Base-by-base conservation (phyloP, 495 filamentous ascomycete species). In the Penicillium samsonianum region DNA sequence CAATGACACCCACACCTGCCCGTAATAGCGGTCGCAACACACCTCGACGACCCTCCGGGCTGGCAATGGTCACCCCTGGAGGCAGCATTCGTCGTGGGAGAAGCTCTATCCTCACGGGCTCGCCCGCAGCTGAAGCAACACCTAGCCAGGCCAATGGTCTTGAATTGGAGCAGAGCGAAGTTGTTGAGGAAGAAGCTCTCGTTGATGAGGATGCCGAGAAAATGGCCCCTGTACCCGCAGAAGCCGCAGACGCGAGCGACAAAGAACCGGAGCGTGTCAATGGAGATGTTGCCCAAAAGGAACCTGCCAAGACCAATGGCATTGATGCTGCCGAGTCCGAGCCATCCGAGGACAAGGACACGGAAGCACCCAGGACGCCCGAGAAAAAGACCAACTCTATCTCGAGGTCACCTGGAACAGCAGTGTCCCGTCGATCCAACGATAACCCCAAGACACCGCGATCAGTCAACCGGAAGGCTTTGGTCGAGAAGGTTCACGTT, bases 401-500 rank as follows among this genome's bases (percentile, higher is more conserved):
- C 4, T 63, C 65, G 16, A 57, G 53, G 14, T 69, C 67, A 8
- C 67, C 67, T 4, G 50, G 33, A 0, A 62, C 57, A 20, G 52
- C 64, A 44, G 38, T 50, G 6, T 63, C 64, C n/a, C 56, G 64
- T 12, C 59, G 60, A 37, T 57, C 67, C 20, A 59, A 55, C 11
- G 55, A 59, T 2, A 55, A 40, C n/a, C 17, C 58, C n/a, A 69
- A 60, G n/a, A 67, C 64, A 4, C 64, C 67, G 4, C 64, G 65
- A 12, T 73, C 74, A 1, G 67, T 67, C 44, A 69, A 43, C 30
- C 72, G 70, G 42, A 77, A 77, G 45, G 67, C 74, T 2, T 53
- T 76, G 25, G 70, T 77, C n/a, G 74, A 77, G 51, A 70, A 77
- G 52, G 41, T 77, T 17, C 64, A 73, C 50, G 62, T 77, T 20